phyloP scores from a whole-genome alignment of 176 grass and related monocot species.

The Triticum timopheevii region DNA sequence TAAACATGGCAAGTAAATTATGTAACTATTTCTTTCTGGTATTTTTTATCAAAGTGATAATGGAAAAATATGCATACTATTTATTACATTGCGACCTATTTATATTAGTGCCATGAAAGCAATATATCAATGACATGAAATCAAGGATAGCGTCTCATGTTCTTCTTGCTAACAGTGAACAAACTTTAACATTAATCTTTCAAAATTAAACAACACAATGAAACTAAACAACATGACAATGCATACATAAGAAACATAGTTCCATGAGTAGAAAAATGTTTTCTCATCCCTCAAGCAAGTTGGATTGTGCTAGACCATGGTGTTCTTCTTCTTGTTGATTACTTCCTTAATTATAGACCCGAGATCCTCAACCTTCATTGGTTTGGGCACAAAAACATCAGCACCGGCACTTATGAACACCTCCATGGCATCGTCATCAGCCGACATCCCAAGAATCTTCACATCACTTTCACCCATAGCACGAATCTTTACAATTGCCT shows the following conservation, averaged over 20 bases:
- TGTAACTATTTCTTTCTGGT: no score
- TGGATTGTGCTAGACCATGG: neutral
- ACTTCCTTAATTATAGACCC: neutral
- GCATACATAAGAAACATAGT: neutral
- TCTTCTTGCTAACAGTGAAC: neutral
- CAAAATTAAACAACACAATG: neutral
- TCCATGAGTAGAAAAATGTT: no score
- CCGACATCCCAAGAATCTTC: constrained; percentile 32
- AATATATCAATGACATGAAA: neutral
- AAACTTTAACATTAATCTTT: neutral
- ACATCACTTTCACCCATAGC: constrained; percentile 22
- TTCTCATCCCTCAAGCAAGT: neutral
- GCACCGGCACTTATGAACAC: constrained; percentile 16
- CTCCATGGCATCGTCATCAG: neutral
- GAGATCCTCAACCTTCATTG: neutral
- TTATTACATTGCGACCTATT: no score
- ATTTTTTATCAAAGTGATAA: no score
- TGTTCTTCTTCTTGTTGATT: constrained; percentile 11
- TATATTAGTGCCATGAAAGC: no score
- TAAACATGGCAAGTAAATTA: no score
- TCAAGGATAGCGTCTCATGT: neutral
- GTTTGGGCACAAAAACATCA: constrained; percentile 19
- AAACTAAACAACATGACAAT: neutral
- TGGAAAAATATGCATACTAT: no score
- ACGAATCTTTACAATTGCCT: constrained; percentile 28